These are phyloP conservation scores for Penicillium argentinense DNA, from an alignment of 495 filamentous ascomycete genomes.

Conservation along the genomic window DNA sequence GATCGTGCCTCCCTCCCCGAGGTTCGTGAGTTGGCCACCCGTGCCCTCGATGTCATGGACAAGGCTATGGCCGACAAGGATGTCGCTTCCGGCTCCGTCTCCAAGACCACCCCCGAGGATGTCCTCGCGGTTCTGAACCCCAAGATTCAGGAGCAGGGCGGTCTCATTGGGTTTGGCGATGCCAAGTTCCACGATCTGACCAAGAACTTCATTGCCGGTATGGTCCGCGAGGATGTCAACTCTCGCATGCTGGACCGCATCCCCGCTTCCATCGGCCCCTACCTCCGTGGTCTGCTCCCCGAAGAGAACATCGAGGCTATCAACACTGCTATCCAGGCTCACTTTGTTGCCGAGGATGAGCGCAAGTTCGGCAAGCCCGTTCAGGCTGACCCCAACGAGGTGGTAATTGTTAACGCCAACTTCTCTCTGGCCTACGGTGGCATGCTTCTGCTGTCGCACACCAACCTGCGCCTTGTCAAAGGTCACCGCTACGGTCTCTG, in stretches of 20 bases:
- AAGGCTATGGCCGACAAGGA: conserved; percentile 82
- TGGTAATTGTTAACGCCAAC: conserved; percentile 95
- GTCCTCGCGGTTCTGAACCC: conserved; percentile 72
- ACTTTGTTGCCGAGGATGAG: conserved; percentile 77
- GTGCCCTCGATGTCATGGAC: conserved; percentile 83
- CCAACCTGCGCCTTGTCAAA: conserved; percentile 89
- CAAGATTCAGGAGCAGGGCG: conserved; percentile 68
- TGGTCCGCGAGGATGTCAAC: conserved; percentile 89
- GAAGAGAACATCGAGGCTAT: conserved; percentile 57
- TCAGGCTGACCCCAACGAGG: conserved; percentile 80
- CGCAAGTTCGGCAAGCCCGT: conserved; percentile 83
- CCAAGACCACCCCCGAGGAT: conserved; percentile 70
- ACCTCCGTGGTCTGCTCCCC: conserved; percentile 69
- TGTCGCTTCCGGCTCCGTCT: conserved; percentile 57
- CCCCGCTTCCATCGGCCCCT: conserved; percentile 61
- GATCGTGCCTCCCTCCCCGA: conserved; percentile 90
- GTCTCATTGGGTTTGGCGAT: conserved; percentile 58
- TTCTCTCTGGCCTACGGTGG: conserved; percentile 98
- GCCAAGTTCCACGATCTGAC: conserved; percentile 62
- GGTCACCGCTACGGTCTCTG: conserved; percentile 97
- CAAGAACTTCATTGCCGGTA: conserved; percentile 74
- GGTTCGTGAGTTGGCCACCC: conserved; percentile 83
- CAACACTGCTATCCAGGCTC: conserved; percentile 62
- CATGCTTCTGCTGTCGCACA: conserved; percentile 96
- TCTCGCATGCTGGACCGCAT: conserved; percentile 76